Evolutionary conservation across 164 flowering plant genomes (phyloP), one percentile per base, ranked within the genome.

Genomic region (Stephania cephalantha): DNA sequence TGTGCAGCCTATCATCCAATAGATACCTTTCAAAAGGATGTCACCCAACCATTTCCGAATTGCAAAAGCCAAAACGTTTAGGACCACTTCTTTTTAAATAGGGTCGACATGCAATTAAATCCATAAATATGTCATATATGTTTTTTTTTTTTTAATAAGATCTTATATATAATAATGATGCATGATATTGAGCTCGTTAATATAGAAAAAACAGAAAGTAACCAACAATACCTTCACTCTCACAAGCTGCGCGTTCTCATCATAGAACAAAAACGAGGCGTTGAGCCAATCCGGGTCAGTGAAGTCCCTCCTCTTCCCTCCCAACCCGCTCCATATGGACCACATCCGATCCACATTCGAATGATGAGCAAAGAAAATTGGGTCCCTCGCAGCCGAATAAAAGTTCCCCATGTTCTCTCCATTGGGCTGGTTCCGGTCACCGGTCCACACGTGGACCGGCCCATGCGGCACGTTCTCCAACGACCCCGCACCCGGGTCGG

Each of bases 401-500:
- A 91, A 90, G 63, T 85, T 87, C 2, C 92, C 93, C 92, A 90
- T 90, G 78, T 91, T 70, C 70, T 90, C 93, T 0, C 30, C 1
- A 67, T 88, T 88, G 0, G 91, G 91, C 52, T 87, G 88, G 1
- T 70, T 84, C 42, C 78, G 53, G 31, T 83, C 84, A 1, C 88
- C 85, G 12, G 77, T 29, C 86, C 88, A 85, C 0, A 48, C 6
- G 42, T 85, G 85, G 18, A 85, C 84, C 18, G 83, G 73, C 5
- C 81, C 82, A 46, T 83, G 86, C 1, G 85, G 88, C 6, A 72
- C 53, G 25, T 73, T 77, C 81, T 85, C 86, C 5, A 85, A 31
- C 0, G 84, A 68, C 0, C 87, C 87, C 3, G 58, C 25, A 6
- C 88, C 86, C 0, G 83, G 82, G 13, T 73, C 30, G 0, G 82